These are phyloP conservation scores for Tolypocladium nubicola DNA, from an alignment of 2,329 filamentous ascomycete species.

Conservation along the genomic window DNA sequence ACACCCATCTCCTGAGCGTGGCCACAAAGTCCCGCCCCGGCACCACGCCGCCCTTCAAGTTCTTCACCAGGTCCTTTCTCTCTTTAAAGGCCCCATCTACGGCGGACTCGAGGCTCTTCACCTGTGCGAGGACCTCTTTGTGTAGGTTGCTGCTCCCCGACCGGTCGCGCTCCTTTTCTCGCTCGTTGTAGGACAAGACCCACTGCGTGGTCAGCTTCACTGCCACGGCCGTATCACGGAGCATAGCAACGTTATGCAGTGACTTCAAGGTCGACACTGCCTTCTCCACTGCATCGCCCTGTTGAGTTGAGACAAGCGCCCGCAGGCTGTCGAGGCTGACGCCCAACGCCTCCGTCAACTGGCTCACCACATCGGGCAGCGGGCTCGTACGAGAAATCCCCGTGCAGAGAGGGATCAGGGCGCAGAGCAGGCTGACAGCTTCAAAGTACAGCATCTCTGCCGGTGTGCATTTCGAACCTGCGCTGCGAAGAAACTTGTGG, in stretches of 20 bases:
- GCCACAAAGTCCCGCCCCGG: slow-evolving; percentile 14
- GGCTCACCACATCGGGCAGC: slow-evolving; percentile 12
- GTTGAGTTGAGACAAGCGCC: slow-evolving; percentile 5
- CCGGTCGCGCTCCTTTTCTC: slow-evolving; percentile 26
- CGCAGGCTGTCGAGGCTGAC: slow-evolving; percentile 16
- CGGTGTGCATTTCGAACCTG: slow-evolving; percentile 23
- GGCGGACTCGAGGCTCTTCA: slow-evolving; percentile 20
- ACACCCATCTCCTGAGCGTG: slow-evolving; percentile 16
- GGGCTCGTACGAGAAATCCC: slow-evolving; percentile 12
- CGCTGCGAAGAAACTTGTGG: slow-evolving; percentile 23
- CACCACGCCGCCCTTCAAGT: slow-evolving; percentile 18
- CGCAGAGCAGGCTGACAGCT: slow-evolving; percentile 28
- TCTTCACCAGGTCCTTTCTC: slow-evolving; percentile 17
- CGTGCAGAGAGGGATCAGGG: slow-evolving; percentile 18
- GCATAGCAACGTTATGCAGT: slow-evolving; percentile 23
- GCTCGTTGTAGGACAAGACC: slow-evolving; percentile 24
- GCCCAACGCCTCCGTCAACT: slow-evolving; percentile 15
- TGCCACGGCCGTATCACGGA: slow-evolving; percentile 26
- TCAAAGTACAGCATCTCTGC: slow-evolving; percentile 34
- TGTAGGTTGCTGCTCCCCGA: slow-evolving; percentile 26
- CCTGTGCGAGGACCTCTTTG: slow-evolving; percentile 22
- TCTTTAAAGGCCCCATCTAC: slow-evolving; percentile 20
- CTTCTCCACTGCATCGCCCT: slow-evolving; percentile 5
- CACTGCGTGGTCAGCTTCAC: slow-evolving; percentile 20
- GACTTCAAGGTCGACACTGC: slow-evolving; percentile 17